phyloP scores from a whole-genome alignment of 768 basidiomycete genomes.

The Tulasnella sp. region DNA sequence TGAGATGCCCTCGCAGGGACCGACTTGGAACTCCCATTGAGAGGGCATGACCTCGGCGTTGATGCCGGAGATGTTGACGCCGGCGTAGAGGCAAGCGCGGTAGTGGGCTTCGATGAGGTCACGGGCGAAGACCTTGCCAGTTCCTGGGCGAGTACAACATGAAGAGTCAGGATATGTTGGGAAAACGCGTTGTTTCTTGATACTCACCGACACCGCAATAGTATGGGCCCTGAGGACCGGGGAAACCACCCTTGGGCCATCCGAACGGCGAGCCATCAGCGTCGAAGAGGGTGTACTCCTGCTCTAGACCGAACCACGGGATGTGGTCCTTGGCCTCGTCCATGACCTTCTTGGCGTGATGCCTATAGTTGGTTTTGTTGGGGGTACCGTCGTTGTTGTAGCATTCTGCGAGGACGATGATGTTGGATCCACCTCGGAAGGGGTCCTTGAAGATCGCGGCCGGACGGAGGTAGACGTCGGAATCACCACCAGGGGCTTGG shows the following conservation, averaged over 20 bases:
- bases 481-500: conserved; percentile 91
- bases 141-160: conserved; percentile 39
- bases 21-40: conserved; percentile 99
- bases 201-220: conserved; percentile 94
- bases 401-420: conserved; percentile 90
- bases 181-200: not conserved
- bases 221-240: conserved; percentile 97
- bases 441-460: conserved; percentile 97
- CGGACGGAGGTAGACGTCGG: conserved; percentile 96
- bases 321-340: conserved; percentile 66
- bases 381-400: conserved; percentile 99
- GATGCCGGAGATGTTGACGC: conserved; percentile 97
- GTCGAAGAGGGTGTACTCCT: conserved; percentile 97
- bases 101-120: conserved; percentile 99
- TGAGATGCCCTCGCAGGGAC: conserved; percentile 92
- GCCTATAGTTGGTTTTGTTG: conserved; percentile 91
- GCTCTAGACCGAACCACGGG: conserved; percentile 98
- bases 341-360: conserved; percentile 91
- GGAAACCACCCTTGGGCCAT: conserved; percentile 99
- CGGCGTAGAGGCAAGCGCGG: conserved; percentile 88
- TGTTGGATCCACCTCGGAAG: conserved; percentile 98
- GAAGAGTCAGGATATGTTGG: not conserved
- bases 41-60: conserved; percentile 99
- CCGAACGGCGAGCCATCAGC: conserved; percentile 81
- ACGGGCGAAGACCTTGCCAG: conserved; percentile 96